phyloP scores from a whole-genome alignment of 176 grass and related monocot genomes.

The Microstegium vimineum region DNA sequence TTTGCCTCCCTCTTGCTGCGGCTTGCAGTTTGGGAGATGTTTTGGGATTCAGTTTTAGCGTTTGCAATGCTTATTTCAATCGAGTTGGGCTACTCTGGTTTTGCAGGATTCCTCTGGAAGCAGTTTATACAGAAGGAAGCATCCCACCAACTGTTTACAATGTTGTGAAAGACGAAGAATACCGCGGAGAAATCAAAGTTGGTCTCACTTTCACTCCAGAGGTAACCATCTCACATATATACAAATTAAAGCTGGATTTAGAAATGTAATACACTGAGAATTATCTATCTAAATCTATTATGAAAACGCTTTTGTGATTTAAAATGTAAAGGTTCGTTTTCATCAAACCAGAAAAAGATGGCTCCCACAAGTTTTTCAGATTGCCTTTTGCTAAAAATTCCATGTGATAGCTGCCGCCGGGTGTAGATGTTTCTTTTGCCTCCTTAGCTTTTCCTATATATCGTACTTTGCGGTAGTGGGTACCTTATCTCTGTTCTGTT shows the following conservation, averaged over 20 bases:
- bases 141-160: slow-evolving; percentile 55
- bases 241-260: too few relatives aligned
- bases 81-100: not conserved
- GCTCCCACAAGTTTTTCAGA: not conserved
- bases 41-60: not conserved
- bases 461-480: not conserved
- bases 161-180: slow-evolving; percentile 79
- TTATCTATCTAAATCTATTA: too few relatives aligned
- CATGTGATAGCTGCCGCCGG: not conserved
- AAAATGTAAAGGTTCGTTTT: not conserved
- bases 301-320: not conserved
- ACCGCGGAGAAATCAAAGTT: slow-evolving; percentile 76
- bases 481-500: not conserved
- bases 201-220: slow-evolving; percentile 58
- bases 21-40: not conserved
- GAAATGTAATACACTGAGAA: too few relatives aligned
- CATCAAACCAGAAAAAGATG: not conserved
- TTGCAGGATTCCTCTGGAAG: slow-evolving; percentile 56
- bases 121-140: slow-evolving; percentile 49
- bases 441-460: not conserved
- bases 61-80: not conserved
- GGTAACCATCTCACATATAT: slow-evolving; percentile 30
- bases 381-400: not conserved
- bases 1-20: not conserved
- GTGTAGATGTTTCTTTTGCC: not conserved